A percentile compares a stretch with the other conserved stretches of the same genome.
These are phyloP conservation scores for Solanum lignicaule DNA, from an alignment of 257 asterid genomes.

Conservation along the genomic window DNA sequence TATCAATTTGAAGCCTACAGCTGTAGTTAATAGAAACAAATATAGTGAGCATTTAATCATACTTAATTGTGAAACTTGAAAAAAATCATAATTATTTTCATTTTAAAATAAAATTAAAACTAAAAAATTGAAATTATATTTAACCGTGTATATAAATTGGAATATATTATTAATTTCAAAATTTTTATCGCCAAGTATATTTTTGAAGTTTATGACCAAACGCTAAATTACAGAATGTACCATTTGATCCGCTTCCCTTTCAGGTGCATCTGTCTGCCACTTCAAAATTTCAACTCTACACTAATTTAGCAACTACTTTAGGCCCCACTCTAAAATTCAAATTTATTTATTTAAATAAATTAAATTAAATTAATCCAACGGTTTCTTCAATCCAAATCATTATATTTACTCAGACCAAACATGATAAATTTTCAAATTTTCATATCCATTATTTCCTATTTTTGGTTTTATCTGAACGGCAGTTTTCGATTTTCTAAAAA, in stretches of 20 bases:
- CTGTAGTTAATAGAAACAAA: no score
- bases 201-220: neutral
- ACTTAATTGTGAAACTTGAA: no score
- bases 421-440: constrained; percentile 11
- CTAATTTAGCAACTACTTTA: neutral
- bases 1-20: no score
- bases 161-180: no score
- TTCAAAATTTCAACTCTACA: neutral
- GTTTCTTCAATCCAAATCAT: constrained; percentile 7
- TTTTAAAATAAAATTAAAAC: no score
- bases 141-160: no score
- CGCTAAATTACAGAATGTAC: neutral
- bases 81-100: no score
- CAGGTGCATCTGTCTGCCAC: constrained; percentile 1
- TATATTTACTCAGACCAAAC: neutral
- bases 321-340: constrained; percentile 15
- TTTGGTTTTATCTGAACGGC: neutral
- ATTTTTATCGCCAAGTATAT: no score
- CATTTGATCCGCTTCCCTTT: neutral
- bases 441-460: neutral
- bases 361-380: constrained; percentile 28
- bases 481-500: neutral
- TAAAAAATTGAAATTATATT: no score
- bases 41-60: no score
- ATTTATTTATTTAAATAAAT: neutral